Base-by-base conservation (phyloP, 352 stramenopile species). In the Phytophthora pini region DNA sequence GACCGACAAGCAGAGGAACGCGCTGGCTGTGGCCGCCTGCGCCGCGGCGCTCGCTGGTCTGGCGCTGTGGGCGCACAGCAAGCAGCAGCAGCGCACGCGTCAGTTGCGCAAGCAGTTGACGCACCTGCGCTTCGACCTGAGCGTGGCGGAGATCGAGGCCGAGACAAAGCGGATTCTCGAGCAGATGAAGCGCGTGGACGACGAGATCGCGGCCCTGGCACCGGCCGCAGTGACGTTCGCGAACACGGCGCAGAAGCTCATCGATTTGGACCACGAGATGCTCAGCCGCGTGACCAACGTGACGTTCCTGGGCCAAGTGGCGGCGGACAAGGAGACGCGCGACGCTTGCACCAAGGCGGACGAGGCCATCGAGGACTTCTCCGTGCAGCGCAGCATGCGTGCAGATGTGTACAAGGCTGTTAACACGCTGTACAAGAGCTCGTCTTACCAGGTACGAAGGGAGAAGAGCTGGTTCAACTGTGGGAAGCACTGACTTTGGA, bases 241-340 rank as follows among this genome's bases (percentile, higher is more conserved):
- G 17, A 92, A 76, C 52, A 84, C 84, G n/a, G 80, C 88, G 56
- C 78, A 91, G 66, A 90, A 86, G 66, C 69, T 96, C 52, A 84
- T 88, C 44, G 84, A 94, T 26, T 68, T 94, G 38, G 88, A 96
- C 61, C 88, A 84, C 58, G 91, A 96, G 63, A 90, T 94, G 72
- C 80, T 94, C 59, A 88, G 75, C 51, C 83, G 86, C 47, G 74
- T 96, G 36, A 91, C 77, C 13, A 93, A 92, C 52, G 83, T 92
- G 53, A 96, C 89, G 47, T 96, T 97, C 70, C 68, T 96, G 31
- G 82, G 88, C 20, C 86, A 96, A 66, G 88, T 92, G 55, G 83
- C 78, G 32, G 69, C 72, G 11, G 69, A 80, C 59, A 87, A 89
- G 60, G 74, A 67, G 26, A 86, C 93, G 31, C 81, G 88, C 20